Evolutionary conservation across 2,329 filamentous ascomycete genomes (phyloP), one percentile per base, ranked within the genome.

Genomic region (Laburnicola sp.): DNA sequence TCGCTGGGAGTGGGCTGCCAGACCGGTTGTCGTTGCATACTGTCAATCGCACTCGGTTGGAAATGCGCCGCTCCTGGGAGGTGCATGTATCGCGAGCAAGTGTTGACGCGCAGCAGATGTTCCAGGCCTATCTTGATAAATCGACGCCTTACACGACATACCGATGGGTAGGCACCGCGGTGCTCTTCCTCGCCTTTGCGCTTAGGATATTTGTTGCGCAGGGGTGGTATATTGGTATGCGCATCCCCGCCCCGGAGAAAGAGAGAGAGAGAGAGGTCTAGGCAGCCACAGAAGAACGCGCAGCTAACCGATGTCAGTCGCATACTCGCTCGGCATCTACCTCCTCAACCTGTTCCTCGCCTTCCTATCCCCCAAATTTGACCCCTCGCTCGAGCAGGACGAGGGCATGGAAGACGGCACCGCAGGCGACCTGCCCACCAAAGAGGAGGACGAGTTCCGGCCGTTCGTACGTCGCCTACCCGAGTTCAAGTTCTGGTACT

Each of bases 401-500:
- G 94, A 91, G 71, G 92, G 95, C 60, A 93, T 97, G 82, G 94
- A 99, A 76, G 93, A 97, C 65, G 94, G 94, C 55, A 71, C 69
- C 23, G 83, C 90, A 11, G 85, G 87, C 47, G 84, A 85, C 25
- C 85, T 99, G 37, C 94, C 94, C 23, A 97, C 91, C 51, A 97
- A 96, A 79, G 86, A 91, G 65, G 93, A 97, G 70, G 92, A 99
- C 70, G 94, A 99, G 78, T 99, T 99, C 81, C 86, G 91, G 58
- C 94, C 94, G 3, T 99, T 99, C 71, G 97, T 99, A 72, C 86
- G 94, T 69, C 85, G 94, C 54, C 85, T 99, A 23, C 94, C 94
- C 49, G 94, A 99, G 77, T 99, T 99, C 84, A 99, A 99, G 83
- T 99, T 99, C 81, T 99, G 94, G 94, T 91, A 97, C 78, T 88